phyloP scores from a whole-genome alignment of 495 filamentous ascomycete species.

The Penicillium lividum region DNA sequence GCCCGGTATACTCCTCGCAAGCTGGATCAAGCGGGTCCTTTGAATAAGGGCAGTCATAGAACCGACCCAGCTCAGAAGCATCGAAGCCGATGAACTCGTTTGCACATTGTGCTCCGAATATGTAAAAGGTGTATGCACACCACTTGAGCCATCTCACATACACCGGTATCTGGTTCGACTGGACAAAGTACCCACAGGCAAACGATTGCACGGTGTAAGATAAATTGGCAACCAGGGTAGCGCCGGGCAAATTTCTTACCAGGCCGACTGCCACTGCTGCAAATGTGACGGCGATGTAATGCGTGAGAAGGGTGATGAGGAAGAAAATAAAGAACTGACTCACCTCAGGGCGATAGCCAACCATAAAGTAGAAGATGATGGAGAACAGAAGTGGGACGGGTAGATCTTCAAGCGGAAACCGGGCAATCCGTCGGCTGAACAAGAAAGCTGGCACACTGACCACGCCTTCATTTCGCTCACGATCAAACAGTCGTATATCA shows the following conservation, averaged over 20 bases:
- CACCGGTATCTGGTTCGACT: constrained; percentile 67
- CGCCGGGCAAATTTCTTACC: constrained; percentile 61
- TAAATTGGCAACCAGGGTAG: constrained; percentile 65
- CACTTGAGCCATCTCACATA: constrained; percentile 73
- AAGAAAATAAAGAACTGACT: constrained; percentile 70
- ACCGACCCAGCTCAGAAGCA: constrained; percentile 40
- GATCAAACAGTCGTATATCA: constrained; percentile 73
- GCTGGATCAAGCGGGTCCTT: constrained; percentile 55
- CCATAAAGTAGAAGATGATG: constrained; percentile 74
- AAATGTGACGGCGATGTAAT: constrained; percentile 66
- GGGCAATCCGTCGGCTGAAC: constrained; percentile 63
- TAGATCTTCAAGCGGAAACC: constrained; percentile 66
- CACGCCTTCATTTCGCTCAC: constrained; percentile 69
- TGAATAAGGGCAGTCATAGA: constrained; percentile 68
- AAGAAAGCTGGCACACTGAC: constrained; percentile 67
- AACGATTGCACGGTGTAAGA: constrained; percentile 70
- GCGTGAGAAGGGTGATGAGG: constrained; percentile 58
- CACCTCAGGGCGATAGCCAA: constrained; percentile 61
- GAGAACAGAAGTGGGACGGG: constrained; percentile 67
- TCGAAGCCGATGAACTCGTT: constrained; percentile 66
- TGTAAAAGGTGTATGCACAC: constrained; percentile 61
- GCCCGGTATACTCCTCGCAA: constrained; percentile 66
- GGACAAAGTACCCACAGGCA: constrained; percentile 72
- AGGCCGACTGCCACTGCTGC: constrained; percentile 60
- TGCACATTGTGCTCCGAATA: constrained; percentile 62